Evolutionary conservation across 208 protist genomes (phyloP), one percentile per base, ranked within the genome.

Genomic region (Acanthamoeba castellanii): DNA sequence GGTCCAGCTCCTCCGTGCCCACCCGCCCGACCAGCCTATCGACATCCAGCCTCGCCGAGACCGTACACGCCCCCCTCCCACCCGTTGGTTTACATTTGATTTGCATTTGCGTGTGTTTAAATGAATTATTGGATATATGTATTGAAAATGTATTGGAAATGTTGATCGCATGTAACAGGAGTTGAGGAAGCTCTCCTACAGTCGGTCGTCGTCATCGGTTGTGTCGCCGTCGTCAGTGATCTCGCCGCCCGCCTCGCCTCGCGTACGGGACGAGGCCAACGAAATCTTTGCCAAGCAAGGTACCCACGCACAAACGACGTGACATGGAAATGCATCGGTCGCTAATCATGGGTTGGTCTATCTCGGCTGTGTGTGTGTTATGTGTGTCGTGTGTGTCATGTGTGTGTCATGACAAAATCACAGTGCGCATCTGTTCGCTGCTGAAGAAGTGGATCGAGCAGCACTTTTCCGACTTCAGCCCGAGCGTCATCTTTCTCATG

Each of bases 231-330:
- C 64, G 20, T 18, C 34, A 27, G 18, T 76, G 8, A 4, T 22
- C 55, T 61, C 55, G 55, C 68, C 68, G 3, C 34, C 68, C 18
- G 18, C 18, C 37, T 76, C 68, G 68, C 27, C 68, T 11, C 34
- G 11, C 68, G 11, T 9, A 2, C 52, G 45, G 25, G 78, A 59
- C 42, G 47, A 87, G 37, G 2, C 78, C 25, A 87, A 27, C 47
- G 78, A 87, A 20, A 87, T 87, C 78, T 87, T 87, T n/a, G 78
- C 78, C 25, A 87, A 87, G 78, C 78, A 87, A 59, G 78, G 37
- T 87, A 18, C 27, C 8, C 13, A 13, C 5, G 8, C 50, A 55
- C 50, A 55, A 5, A 55, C 50, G 13, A 13, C 50, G 50, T 16
- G 50, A 13, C 13, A 55, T 5, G 5, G 5, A 5, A 55, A 55